phyloP scores from a whole-genome alignment of 345 rosid species.

The Raphanus raphanistrum region DNA sequence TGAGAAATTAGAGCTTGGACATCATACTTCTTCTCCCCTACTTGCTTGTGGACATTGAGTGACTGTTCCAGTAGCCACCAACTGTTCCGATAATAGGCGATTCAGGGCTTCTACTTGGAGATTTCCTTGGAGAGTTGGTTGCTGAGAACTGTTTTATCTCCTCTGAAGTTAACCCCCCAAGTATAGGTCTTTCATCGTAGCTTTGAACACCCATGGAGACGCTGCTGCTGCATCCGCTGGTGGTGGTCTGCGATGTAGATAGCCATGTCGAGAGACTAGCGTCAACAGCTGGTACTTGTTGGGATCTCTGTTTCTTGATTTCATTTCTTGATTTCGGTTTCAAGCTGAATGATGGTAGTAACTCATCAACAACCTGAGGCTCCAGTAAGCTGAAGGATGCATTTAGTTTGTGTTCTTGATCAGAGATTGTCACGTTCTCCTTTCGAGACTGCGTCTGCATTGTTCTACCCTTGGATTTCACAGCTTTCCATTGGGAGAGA shows the following conservation, averaged over 20 bases:
- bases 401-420: conserved; percentile 36
- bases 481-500: conserved; percentile 87
- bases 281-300: conserved; percentile 62
- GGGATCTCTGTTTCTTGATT: conserved; percentile 44
- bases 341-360: conserved; percentile 39
- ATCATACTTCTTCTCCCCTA: conserved; percentile 62
- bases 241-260: conserved; percentile 40
- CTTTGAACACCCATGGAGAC: too few species aligned
- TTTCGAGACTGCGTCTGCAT: conserved; percentile 46
- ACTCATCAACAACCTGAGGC: conserved; percentile 28
- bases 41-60: conserved; percentile 45
- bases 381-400: conserved; percentile 46
- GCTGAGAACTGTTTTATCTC: conserved; percentile 81
- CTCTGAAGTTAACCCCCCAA: conserved; percentile 75
- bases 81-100: conserved; percentile 79
- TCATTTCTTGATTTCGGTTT: conserved; percentile 44
- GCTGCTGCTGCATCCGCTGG: too few species aligned
- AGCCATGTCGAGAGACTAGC: conserved; percentile 93
- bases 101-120: conserved; percentile 78
- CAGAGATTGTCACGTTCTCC: conserved; percentile 52
- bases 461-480: conserved; percentile 58
- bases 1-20: conserved; percentile 19
- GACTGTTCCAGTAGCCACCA: conserved; percentile 71
- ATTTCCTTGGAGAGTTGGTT: conserved; percentile 65
- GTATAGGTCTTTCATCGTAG: conserved; percentile 78